Base-by-base conservation (phyloP, 192 early-diverging fungal species). In the Phlyctochytrium planicorne region DNA sequence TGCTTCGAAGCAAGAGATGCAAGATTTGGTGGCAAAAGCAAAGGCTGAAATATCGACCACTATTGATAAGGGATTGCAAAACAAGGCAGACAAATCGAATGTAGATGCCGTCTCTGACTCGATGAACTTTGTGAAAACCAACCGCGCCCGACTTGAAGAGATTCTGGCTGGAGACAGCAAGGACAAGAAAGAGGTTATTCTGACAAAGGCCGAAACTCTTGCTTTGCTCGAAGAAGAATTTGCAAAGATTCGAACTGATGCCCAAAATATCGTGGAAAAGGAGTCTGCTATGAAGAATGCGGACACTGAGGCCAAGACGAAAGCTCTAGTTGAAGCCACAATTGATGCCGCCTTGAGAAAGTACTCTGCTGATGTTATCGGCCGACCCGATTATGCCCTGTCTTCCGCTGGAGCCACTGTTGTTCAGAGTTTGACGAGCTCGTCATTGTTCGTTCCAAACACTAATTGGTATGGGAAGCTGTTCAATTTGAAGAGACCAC, bases 301-400 rank as follows among this genome's bases (percentile, higher is more conserved):
- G 40, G 10, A 47, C 40, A 47, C 6, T 47, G 40, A 47, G 40
- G 40, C 6, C 6, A 47, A 47, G 40, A 6, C 20, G 57, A 69
- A 69, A 33, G 17, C 23, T 47, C 52, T 71, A 17, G 55, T 64
- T 56, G 56, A 65, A 24, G n/a, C 47, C 29, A 37, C 65, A 34
- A 71, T 71, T 36, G 4, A 32, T 27, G 34, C 2, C 40, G 69
- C 69, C 12, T 31, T 71, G 12, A 17, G 14, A 12, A 71, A 65
- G 31, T 71, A 57, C 34, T 40, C 63, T 2, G 69, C 69, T 24
- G 69, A 71, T 47, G 69, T 62, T 3, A 64, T 71, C 40, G 69
- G 62, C 23, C 31, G 62, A 25, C 59, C 47, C 27, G 69, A 71
- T 34, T 71, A 57, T 36, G 69, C 69, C 3, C 59, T 71, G 2